phyloP scores from a whole-genome alignment of 768 basidiomycete species.

The Ramaria rubella region DNA sequence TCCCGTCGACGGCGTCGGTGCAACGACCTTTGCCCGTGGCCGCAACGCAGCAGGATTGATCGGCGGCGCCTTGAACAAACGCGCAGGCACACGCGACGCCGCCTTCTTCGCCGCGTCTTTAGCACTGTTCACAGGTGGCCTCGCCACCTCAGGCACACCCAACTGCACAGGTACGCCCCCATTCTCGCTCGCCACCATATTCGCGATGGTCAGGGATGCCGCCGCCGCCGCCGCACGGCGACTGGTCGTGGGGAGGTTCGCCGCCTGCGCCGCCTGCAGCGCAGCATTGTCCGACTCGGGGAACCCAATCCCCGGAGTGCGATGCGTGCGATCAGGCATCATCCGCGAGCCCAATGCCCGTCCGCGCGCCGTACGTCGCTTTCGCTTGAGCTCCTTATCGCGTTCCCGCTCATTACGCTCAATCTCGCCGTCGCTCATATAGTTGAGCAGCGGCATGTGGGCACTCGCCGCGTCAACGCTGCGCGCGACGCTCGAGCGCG shows the following conservation, averaged over 20 bases:
- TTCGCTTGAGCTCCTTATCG: constrained; percentile 80
- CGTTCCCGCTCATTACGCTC: constrained; percentile 86
- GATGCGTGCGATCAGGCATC: constrained; percentile 89
- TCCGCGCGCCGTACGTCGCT: constrained; percentile 78
- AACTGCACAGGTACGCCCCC: constrained; percentile 41
- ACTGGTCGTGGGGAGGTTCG: constrained; percentile 57
- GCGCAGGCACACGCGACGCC: constrained; percentile 33
- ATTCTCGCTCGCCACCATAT: constrained; percentile 90
- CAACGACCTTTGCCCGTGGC: constrained; percentile 51
- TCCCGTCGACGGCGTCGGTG: constrained; percentile 63
- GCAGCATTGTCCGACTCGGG: constrained; percentile 71
- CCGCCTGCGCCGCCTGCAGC: constrained; percentile 49
- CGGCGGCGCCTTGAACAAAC: constrained; percentile 66
- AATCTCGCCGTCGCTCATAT: constrained; percentile 83
- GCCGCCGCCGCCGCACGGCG: constrained; percentile 83
- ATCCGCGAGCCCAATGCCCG: constrained; percentile 41
- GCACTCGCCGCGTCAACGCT: constrained; percentile 68
- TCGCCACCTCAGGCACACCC: neutral
- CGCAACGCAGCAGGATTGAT: constrained; percentile 49
- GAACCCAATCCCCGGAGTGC: constrained; percentile 83
- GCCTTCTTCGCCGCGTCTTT: constrained; percentile 17
- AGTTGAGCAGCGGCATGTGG: constrained; percentile 86
- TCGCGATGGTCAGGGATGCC: constrained; percentile 78
- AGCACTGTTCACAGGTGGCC: neutral
- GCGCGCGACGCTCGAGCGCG: constrained; percentile 52